Evolutionary conservation across 345 rosid species (phyloP).

Genomic region (Eucalyptus polyanthemos): DNA sequence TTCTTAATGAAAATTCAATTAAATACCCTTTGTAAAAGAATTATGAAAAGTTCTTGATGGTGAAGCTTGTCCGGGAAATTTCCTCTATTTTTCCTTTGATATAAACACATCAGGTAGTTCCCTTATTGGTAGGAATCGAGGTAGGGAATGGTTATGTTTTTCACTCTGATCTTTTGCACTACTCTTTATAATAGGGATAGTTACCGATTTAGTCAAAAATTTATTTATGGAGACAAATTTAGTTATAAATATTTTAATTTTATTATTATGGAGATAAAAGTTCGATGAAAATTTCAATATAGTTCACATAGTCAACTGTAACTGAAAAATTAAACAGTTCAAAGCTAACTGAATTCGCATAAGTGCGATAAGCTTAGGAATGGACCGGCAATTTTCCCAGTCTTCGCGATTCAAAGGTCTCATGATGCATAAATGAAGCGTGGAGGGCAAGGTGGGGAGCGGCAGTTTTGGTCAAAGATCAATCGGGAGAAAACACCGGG

Average conservation of each 20-base stretch:
- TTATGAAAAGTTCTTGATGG: not conserved
- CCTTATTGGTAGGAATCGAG: not conserved
- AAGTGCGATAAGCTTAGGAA: not conserved
- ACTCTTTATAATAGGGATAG: not conserved
- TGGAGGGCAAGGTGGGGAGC: not conserved
- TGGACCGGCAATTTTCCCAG: not conserved
- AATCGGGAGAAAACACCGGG: not conserved
- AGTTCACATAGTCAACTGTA: rapidly evolving
- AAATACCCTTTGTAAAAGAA: not conserved
- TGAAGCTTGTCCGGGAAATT: not conserved
- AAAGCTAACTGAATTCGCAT: not conserved
- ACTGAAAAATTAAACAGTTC: not conserved
- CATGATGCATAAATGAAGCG: not conserved
- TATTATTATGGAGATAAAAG: rapidly evolving
- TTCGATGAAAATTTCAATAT: not conserved
- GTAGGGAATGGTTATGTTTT: not conserved
- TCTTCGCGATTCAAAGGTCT: not conserved
- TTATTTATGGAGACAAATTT: rapidly evolving
- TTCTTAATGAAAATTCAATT: not conserved
- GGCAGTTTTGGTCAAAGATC: not conserved
- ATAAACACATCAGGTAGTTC: not conserved
- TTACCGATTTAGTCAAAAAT: not conserved
- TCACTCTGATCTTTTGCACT: not conserved
- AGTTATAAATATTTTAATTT: not conserved
- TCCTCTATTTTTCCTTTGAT: not conserved